Percentiles rank a stretch among this genome's conserved stretches.
phyloP scores from a whole-genome alignment of 768 basidiomycete genomes.

The Hericium erinaceus region DNA sequence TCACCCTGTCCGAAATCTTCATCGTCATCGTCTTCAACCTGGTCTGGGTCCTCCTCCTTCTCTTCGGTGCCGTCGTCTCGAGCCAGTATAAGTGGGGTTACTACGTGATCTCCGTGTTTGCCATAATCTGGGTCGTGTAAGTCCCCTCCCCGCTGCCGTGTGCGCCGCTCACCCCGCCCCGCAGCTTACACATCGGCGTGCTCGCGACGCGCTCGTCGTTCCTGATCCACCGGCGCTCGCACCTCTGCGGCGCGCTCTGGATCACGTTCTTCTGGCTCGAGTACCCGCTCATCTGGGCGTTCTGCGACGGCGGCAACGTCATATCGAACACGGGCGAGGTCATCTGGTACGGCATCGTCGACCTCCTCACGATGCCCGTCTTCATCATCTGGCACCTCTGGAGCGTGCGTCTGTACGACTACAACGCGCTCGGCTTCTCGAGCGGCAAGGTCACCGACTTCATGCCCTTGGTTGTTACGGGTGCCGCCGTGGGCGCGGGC shows the following conservation, averaged over 20 bases:
- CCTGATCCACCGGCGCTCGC: constrained; percentile 21
- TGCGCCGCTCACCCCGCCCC: constrained; percentile 3
- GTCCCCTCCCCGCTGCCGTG: constrained; percentile 16
- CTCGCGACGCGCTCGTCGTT: constrained; percentile 14
- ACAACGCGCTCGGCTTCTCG: not conserved
- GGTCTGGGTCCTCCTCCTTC: constrained; percentile 29
- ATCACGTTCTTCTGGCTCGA: constrained; percentile 46
- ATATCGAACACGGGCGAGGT: constrained; percentile 44
- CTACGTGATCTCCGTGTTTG: constrained; percentile 32
- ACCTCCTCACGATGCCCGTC: constrained; percentile 28
- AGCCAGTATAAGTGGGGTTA: constrained; percentile 39
- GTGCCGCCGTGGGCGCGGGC: too few relatives aligned
- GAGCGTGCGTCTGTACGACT: not conserved
- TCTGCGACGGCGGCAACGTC: constrained; percentile 41
- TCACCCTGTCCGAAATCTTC: constrained; percentile 37
- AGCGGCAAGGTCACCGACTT: not conserved
- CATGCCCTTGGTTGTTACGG: not conserved
- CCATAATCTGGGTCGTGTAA: constrained; percentile 36
- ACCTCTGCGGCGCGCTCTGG: constrained; percentile 29
- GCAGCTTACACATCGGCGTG: constrained; percentile 23
- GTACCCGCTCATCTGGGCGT: constrained; percentile 52
- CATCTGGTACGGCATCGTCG: constrained; percentile 45
- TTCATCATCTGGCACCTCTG: constrained; percentile 15
- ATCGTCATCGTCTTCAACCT: constrained; percentile 30
- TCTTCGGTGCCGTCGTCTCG: constrained; percentile 36